Evolutionary conservation across 1,139 yeast genomes (phyloP), one percentile per base, ranked within the genome.

Genomic region (Scheffersomyces quercinus): DNA sequence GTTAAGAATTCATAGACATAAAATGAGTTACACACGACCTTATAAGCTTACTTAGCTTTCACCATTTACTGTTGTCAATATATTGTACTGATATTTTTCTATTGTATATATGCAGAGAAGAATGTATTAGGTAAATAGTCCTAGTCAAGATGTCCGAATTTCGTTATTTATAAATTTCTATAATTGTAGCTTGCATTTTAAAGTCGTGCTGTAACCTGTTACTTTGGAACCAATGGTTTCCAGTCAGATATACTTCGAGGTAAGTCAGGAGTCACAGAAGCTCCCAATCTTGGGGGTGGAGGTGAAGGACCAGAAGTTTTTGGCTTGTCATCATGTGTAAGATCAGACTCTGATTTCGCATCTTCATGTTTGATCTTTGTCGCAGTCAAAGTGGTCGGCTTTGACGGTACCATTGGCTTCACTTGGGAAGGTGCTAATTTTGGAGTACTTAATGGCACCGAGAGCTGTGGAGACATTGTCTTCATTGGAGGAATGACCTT

Each of bases 171-270:
- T 20, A 20, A 20, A 20, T 20, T 20, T 20, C 26, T 20, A 20
- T 20, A 20, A 20, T 20, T 20, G 26, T 20, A 6, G 26, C 3
- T 20, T 20, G 26, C 26, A 8, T 20, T 20, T 20, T 20, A 9
- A 20, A 5, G 26, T 20, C 26, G 26, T 20, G 8, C 26, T 20
- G 26, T 20, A 20, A 20, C 8, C 13, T 13, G 31, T 53, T 60
- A 78, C 50, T 76, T 77, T 1, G 84, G 84, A 5, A 75, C 70
- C 40, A 80, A 60, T 6, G 85, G 84, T 44, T 75, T 74, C 85
- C 85, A 80, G 36, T 79, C 79, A 15, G 77, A 68, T 76, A 79
- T 65, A 4, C 47, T 36, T 35, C 14, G 28, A 20, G 26, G 44
- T 16, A 28, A 16, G 12, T 35, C 35, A 28, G 39, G 39, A 11